Evolutionary conservation across 768 basidiomycete genomes (phyloP).

Genomic region (Crucibulum laeve): DNA sequence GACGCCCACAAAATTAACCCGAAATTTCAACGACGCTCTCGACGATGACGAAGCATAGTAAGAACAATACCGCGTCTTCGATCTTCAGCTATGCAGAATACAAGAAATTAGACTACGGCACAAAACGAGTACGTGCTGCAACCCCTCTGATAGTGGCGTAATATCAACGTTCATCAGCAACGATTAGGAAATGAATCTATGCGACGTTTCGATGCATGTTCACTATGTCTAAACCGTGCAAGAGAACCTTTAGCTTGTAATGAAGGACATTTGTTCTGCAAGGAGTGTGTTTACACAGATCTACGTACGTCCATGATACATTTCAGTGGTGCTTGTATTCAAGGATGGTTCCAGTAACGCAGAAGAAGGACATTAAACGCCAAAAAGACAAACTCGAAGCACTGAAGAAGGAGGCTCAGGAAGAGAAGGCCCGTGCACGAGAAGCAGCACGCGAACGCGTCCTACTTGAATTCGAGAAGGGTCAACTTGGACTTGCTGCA

Average conservation of each 20-base stretch:
- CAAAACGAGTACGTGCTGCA: conserved; percentile 51
- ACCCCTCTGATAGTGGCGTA: neutral
- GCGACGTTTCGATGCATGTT: conserved; percentile 88
- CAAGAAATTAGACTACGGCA: conserved; percentile 82
- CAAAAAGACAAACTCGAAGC: conserved; percentile 78
- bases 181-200: conserved; percentile 89
- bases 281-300: conserved; percentile 88
- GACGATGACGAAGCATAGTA: conserved; percentile 85
- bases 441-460: conserved; percentile 86
- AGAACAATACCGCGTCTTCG: conserved; percentile 86
- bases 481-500: conserved; percentile 69
- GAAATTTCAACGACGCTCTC: too few relatives aligned
- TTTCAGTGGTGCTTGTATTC: neutral
- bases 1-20: too few relatives aligned
- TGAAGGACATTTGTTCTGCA: conserved; percentile 92
- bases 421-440: conserved; percentile 64
- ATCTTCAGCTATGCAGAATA: conserved; percentile 90
- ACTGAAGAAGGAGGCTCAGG: conserved; percentile 75
- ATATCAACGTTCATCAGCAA: conserved; percentile 37
- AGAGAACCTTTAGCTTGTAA: conserved; percentile 80
- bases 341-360: conserved; percentile 48
- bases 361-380: conserved; percentile 91
- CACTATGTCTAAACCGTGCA: conserved; percentile 81
- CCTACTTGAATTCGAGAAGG: conserved; percentile 83
- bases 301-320: conserved; percentile 51